Conservation (phyloP, 345 rosid genomes). For the Odontarrhena argentea region DNA sequence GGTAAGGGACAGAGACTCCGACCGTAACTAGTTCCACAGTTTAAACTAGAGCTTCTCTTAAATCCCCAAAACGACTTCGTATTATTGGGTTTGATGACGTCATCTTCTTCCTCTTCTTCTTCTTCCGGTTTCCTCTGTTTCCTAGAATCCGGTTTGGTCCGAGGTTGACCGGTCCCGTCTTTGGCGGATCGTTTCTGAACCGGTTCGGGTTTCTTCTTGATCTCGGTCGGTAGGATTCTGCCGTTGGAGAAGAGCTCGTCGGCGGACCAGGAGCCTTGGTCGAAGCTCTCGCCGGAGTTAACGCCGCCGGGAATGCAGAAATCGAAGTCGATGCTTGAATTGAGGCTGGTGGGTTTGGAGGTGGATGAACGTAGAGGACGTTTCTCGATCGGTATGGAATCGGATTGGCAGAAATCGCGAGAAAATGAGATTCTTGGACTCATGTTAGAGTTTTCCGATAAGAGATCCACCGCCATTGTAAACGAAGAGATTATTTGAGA, state of each 20-base stretch:
- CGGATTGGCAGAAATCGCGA: constrained; percentile 61
- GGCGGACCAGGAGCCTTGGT: constrained; percentile 54
- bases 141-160: constrained; percentile 31
- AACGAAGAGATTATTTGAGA: constrained; percentile 11
- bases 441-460: constrained; percentile 54
- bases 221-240: constrained; percentile 54
- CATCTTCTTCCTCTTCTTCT: constrained; percentile 39
- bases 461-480: constrained; percentile 68
- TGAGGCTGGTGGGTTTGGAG: constrained; percentile 45
- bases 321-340: constrained; percentile 59
- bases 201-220: constrained; percentile 45
- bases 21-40: constrained; percentile 72
- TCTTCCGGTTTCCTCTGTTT: constrained; percentile 39
- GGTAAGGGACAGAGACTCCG: constrained; percentile 75
- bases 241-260: constrained; percentile 62
- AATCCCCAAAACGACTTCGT: constrained; percentile 78
- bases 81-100: constrained; percentile 25
- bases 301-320: constrained; percentile 46
- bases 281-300: constrained; percentile 45
- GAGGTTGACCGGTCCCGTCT: constrained; percentile 15
- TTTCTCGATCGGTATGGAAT: constrained; percentile 55
- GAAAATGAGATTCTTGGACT: constrained; percentile 87
- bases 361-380: constrained; percentile 51
- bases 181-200: background rate
- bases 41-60: constrained; percentile 75